Conservation (phyloP, 345 rosid genomes). For the Eutrema yunnanense region DNA sequence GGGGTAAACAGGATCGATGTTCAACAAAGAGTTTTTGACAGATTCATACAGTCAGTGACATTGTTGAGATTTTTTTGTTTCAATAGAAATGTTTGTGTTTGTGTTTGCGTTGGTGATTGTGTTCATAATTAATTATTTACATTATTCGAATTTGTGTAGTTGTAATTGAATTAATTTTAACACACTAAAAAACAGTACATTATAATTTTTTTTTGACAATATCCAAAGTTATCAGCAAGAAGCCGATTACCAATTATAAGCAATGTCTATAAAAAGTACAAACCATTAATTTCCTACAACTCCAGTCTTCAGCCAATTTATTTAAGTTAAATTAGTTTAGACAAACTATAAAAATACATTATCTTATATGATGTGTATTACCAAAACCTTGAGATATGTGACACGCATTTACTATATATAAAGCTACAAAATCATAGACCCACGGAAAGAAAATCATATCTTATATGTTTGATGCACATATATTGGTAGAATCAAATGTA, state of each 20-base stretch:
- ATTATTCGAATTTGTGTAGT: no score
- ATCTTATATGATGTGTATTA: background rate
- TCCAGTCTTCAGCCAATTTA: background rate
- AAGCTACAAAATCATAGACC: conserved; percentile 26
- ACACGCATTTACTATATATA: conserved; percentile 11
- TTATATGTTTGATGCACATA: conserved; percentile 6
- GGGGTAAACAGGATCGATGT: no score
- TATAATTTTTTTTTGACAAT: background rate
- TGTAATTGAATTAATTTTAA: background rate
- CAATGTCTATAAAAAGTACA: background rate
- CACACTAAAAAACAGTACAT: background rate
- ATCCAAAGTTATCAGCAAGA: background rate
- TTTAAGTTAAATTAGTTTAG: background rate
- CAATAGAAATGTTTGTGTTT: background rate
- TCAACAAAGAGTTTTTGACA: no score
- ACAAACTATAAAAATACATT: background rate
- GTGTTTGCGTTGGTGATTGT: background rate
- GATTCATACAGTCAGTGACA: no score
- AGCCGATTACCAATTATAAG: background rate
- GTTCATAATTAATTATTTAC: no score
- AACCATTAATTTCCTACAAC: background rate
- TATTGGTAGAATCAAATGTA: conserved; percentile 13
- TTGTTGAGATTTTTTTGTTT: no score
- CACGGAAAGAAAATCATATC: conserved; percentile 19
- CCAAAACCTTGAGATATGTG: conserved; percentile 12